Evolutionary conservation across 2,329 filamentous ascomycete genomes (phyloP), one percentile per base, ranked within the genome.

Genomic region (Fusarium tricinctum): DNA sequence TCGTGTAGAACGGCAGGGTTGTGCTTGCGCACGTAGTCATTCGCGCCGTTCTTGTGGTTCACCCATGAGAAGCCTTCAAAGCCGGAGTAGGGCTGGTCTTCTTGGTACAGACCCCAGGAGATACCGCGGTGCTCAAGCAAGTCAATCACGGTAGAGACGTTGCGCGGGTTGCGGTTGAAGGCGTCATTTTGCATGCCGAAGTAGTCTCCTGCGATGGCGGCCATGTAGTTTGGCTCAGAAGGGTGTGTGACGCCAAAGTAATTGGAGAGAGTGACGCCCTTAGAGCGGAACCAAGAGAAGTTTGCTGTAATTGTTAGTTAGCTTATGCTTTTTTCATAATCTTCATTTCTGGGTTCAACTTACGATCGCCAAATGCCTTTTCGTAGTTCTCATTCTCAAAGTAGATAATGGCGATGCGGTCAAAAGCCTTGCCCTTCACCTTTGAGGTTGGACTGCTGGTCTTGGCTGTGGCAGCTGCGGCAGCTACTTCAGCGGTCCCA

Each of bases 21-120:
- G 81, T 96, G 92, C 81, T 96, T 95, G 75, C 93, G 89, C 9
- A 95, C 92, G 76, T 96, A 96, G 80, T 91, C 88, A 73, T 94
- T 92, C 48, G 85, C 84, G 30, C 86, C 85, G 4, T 85, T 92
- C 70, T 87, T 65, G 68, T 88, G 88, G 78, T 93, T 93, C 57
- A 87, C 83, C 76, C 82, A 92, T 1, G 80, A 81, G 35, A 78
- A 77, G 23, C 91, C 92, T 77, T 92, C 85, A 79, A 88, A 95
- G 14, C 92, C 92, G 3, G 87, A 83, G 78, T 89, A 93, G 3
- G 92, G 92, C 84, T 91, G 85, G 73, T 92, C 89, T 76, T 96
- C 92, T 77, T 94, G 87, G 80, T 95, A 96, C 68, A 89, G 82
- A 50, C 82, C 89, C 90, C 90, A 93, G 4, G 85, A 85, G 75